phyloP scores from a whole-genome alignment of 176 grass and related monocot species.

The Paspalum notatum region DNA sequence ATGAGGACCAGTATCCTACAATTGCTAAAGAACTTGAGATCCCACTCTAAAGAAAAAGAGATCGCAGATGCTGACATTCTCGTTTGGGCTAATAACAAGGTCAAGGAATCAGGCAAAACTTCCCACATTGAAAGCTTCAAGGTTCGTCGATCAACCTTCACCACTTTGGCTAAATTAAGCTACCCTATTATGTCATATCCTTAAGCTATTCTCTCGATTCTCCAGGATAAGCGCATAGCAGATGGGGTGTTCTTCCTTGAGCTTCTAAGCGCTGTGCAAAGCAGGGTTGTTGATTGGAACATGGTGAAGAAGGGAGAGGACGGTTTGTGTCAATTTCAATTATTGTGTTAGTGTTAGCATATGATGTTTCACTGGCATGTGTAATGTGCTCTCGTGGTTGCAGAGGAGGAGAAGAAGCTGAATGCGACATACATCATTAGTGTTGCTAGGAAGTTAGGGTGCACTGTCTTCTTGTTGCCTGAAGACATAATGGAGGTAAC shows the following conservation, averaged over 20 bases:
- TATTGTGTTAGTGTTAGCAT: neutral
- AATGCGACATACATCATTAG: conserved; percentile 97
- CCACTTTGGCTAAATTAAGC: conserved; percentile 1
- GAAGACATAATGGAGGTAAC: conserved; percentile 99
- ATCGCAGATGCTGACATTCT: conserved; percentile 91
- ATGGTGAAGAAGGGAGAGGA: conserved; percentile 88
- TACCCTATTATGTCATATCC: neutral
- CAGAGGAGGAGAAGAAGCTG: conserved; percentile 87
- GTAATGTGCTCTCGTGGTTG: conserved; percentile 24
- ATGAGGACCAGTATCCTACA: conserved; percentile 98
- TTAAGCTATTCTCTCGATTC: neutral
- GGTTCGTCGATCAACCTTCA: conserved; percentile 46
- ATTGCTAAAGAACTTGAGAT: conserved; percentile 89
- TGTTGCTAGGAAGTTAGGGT: conserved; percentile 93
- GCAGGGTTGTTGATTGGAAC: conserved; percentile 78
- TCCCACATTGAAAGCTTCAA: conserved; percentile 92
- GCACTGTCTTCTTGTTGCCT: conserved; percentile 86
- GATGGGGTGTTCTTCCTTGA: conserved; percentile 87
- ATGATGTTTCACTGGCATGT: neutral
- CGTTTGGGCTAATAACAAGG: conserved; percentile 85
- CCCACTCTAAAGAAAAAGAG: conserved; percentile 86
- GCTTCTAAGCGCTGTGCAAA: conserved; percentile 84
- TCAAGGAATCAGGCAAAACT: conserved; percentile 86
- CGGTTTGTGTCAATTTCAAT: conserved; percentile 50
- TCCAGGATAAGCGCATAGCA: conserved; percentile 80